Percentiles rank a stretch among this genome's conserved stretches.
phyloP scores from a whole-genome alignment of 1,284 basidiomycete genomes.

The Jaminaea rosea region DNA sequence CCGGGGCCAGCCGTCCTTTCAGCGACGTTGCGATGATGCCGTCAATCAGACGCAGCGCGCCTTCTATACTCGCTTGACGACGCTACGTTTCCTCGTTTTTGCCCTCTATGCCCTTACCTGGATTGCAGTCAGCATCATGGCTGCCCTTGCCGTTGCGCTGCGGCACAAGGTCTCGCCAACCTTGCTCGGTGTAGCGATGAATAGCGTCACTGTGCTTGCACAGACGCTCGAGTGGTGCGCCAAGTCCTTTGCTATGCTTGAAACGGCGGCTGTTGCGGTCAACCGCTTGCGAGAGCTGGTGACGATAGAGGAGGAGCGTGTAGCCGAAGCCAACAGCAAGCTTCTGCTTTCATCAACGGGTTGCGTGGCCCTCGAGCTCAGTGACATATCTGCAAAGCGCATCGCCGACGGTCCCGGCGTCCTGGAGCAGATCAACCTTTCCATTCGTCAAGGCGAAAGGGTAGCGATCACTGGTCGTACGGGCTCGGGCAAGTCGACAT shows the following conservation, averaged over 20 bases:
- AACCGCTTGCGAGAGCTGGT: too few relatives aligned
- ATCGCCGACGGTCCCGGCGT: background rate
- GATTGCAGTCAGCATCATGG: background rate
- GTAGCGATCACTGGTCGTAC: background rate
- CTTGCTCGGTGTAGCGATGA: background rate
- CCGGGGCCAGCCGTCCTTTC: background rate
- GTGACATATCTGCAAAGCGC: too few relatives aligned
- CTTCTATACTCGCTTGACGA: background rate
- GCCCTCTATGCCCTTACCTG: background rate
- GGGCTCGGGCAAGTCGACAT: background rate
- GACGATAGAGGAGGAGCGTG: too few relatives aligned
- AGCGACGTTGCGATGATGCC: background rate
- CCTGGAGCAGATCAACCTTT: background rate
- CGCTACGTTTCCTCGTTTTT: background rate
- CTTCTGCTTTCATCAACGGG: too few relatives aligned
- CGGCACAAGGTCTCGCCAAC: background rate
- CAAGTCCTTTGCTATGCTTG: too few relatives aligned
- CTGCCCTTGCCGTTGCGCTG: background rate
- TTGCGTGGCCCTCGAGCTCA: too few relatives aligned
- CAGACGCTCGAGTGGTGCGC: too few relatives aligned
- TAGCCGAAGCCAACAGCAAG: too few relatives aligned
- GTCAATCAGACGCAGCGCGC: background rate
- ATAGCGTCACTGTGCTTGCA: background rate
- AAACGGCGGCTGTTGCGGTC: too few relatives aligned
- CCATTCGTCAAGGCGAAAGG: background rate